These are phyloP conservation scores for Termitomyces sp. DNA, from an alignment of 1,284 basidiomycete species.

Conservation along the genomic window DNA sequence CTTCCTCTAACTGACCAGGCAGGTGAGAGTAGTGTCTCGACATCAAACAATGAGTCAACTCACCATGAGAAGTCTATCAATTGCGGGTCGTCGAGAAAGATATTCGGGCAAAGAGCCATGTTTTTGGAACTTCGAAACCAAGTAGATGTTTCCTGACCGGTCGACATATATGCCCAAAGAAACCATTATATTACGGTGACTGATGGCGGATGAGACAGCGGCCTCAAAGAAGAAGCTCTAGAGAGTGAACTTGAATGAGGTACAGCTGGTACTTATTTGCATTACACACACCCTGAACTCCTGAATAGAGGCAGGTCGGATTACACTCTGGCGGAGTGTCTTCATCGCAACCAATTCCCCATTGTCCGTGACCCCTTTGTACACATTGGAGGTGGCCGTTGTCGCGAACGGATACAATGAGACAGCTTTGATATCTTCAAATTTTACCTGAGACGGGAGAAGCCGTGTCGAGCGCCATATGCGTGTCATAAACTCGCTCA, in stretches of 20 bases:
- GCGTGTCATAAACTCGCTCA: constrained; percentile 1
- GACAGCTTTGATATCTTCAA: background rate
- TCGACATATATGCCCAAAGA: constrained; percentile 3
- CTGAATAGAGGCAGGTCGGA: background rate
- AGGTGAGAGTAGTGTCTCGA: background rate
- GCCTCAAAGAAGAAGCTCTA: constrained; percentile 14
- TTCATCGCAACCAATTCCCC: constrained; percentile 6
- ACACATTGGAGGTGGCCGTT: constrained; percentile 11
- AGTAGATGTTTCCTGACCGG: background rate
- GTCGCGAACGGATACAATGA: constrained; percentile 2
- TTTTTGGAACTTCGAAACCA: constrained; percentile 8
- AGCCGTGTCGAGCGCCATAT: background rate
- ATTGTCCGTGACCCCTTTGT: background rate
- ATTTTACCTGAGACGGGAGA: constrained; percentile 6
- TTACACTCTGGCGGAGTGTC: constrained; percentile 6
- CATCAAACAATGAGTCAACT: background rate
- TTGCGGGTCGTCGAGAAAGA: background rate
- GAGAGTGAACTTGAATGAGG: background rate
- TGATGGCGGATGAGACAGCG: background rate
- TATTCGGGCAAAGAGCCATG: constrained; percentile 6
- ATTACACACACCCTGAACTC: constrained; percentile 1
- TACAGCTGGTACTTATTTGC: background rate
- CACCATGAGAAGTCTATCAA: constrained; percentile 6
- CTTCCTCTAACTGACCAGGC: background rate
- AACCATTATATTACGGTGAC: constrained; percentile 8